Evolutionary conservation across 495 filamentous ascomycete genomes (phyloP), one percentile per base, ranked within the genome.

Genomic region (Talaromyces trachyspermus): DNA sequence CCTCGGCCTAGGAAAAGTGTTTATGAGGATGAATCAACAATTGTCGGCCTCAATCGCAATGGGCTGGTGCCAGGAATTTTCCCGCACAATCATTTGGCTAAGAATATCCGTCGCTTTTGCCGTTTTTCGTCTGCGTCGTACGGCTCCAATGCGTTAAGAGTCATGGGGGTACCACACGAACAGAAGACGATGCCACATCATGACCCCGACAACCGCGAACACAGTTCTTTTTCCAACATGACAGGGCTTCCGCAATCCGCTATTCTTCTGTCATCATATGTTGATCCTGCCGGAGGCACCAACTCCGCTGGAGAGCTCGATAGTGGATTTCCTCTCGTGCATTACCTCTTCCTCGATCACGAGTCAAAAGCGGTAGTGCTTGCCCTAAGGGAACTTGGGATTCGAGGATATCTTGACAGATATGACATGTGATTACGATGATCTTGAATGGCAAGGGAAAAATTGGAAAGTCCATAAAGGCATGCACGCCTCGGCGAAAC

Each of bases 321-420:
- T 43, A 85, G 76, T n/a, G 83, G 83, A 1, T 76, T 88, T 42
- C 86, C 86, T 10, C 72, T 90, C 9, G 83, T 90, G 5, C 86
- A 90, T 56, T 89, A 85, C 54, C 77, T 90, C 26, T 83, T 78
- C 12, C 64, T 89, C 2, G 86, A 90, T 54, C 85, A 88, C 54
- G 83, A 84, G 32, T 86, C 85, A 8, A 84, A 82, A 57, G 85
- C 85, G 0, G 75, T 90, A 6, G 85, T 89, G 0, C 70, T 90
- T 7, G 83, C 84, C 4, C 84, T 87, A 20, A 74, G 86, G 86
- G 86, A 0, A 90, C 86, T 0, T 74, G 88, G 86, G 85, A 0
- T 88, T 90, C 50, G 84, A 89, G 54, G 86, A 90, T 52, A 78
- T 89, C 10, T 71, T 90, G 12, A 85, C 85, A 9, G 86, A 90